Percentiles rank a stretch among this genome's conserved stretches.
Evolutionary conservation across 1,139 yeast genomes (phyloP).

Genomic region (Pichia sp.): DNA sequence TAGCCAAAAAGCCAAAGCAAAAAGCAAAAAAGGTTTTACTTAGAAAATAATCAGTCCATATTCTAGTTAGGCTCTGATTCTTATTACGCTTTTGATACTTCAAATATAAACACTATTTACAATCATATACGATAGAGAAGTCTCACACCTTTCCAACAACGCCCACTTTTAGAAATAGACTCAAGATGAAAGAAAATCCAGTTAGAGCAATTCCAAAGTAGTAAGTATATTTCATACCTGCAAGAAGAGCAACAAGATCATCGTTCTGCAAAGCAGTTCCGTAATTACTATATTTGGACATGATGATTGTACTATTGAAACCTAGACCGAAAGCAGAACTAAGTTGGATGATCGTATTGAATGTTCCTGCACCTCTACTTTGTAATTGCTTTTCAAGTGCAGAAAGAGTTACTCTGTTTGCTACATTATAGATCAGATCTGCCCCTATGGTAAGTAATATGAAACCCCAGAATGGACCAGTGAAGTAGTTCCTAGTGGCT

Average conservation of each 20-base stretch:
- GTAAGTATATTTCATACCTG: conserved; percentile 39
- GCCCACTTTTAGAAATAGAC: conserved; percentile 39
- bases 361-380: conserved; percentile 45
- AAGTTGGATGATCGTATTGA: conserved; percentile 41
- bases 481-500: conserved; percentile 37
- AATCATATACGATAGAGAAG: too few species aligned
- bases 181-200: conserved; percentile 32
- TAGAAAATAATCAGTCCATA: too few species aligned
- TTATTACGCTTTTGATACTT: too few species aligned
- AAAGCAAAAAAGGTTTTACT: too few species aligned
- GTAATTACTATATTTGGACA: conserved; percentile 33
- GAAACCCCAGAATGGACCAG: conserved; percentile 43
- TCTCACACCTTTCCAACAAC: conserved; percentile 23
- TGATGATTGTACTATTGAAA: conserved; percentile 37
- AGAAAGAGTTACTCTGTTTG: conserved; percentile 40
- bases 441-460: conserved; percentile 42
- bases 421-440: conserved; percentile 43
- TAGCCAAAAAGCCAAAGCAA: too few species aligned
- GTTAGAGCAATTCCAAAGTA: conserved; percentile 40
- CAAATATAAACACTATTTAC: too few species aligned
- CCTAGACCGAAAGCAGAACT: conserved; percentile 41
- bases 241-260: conserved; percentile 29
- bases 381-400: conserved; percentile 39
- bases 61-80: too few species aligned
- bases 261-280: conserved; percentile 29